Conservation (phyloP, 192 early-diverging fungal genomes). For the Gaertneriomyces sp. region DNA sequence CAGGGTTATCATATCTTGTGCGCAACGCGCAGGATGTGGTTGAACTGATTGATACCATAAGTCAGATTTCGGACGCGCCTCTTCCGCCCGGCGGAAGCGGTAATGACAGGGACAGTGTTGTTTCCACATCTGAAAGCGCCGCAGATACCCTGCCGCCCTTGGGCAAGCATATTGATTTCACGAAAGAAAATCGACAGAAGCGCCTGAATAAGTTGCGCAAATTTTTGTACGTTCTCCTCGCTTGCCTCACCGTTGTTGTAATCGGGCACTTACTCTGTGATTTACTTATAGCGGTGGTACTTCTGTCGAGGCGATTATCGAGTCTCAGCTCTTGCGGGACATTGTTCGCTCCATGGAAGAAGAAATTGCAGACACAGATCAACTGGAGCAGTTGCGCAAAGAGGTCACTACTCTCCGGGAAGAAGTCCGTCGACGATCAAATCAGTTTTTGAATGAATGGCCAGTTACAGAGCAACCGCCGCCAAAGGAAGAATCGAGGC, state of each 20-base stretch:
- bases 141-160: neutral
- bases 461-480: too few relatives aligned
- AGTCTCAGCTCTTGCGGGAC: constrained; percentile 26
- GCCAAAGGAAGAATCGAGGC: too few relatives aligned
- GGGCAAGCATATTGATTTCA: neutral
- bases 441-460: constrained; percentile 9
- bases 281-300: constrained; percentile 31
- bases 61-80: constrained; percentile 8
- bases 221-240: constrained; percentile 31
- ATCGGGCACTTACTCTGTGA: neutral
- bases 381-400: constrained; percentile 20
- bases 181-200: constrained; percentile 28
- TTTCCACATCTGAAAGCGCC: neutral
- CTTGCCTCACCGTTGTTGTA: neutral
- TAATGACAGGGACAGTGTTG: neutral
- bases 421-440: constrained; percentile 16
- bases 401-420: constrained; percentile 30
- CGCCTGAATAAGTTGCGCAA: constrained; percentile 42
- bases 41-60: constrained; percentile 27
- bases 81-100: neutral
- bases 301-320: constrained; percentile 22
- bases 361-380: constrained; percentile 15
- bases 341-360: constrained; percentile 32
- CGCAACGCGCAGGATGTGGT: constrained; percentile 19
- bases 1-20: constrained; percentile 7